Evolutionary conservation across 352 stramenopile species (phyloP).

Genomic region (Pythium plurisporium): DNA sequence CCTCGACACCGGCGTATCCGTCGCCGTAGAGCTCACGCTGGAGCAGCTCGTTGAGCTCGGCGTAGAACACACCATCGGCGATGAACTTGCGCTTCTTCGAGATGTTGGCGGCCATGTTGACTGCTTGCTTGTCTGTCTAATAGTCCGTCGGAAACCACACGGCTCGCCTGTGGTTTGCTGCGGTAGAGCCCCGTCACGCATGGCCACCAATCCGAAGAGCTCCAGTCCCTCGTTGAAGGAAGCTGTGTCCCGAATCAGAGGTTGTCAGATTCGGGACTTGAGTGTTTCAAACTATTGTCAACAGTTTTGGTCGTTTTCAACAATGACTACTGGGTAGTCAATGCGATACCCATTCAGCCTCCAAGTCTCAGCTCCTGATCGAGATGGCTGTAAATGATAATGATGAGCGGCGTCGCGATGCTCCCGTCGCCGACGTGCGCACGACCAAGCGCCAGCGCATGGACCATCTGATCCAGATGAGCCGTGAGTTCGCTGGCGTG

Average conservation of each 20-base stretch:
- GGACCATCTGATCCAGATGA: conserved; percentile 47
- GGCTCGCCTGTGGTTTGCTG: neutral
- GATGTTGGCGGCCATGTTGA: conserved; percentile 89
- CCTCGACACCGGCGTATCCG: conserved; percentile 98
- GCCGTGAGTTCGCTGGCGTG: conserved; percentile 30
- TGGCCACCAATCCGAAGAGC: conserved; percentile 3
- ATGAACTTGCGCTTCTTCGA: conserved; percentile 99
- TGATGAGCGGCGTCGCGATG: neutral
- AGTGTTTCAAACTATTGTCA: too few relatives aligned
- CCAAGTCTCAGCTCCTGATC: neutral
- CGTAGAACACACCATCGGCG: conserved; percentile 99
- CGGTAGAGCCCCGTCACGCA: neutral
- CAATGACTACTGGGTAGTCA: conserved; percentile 14
- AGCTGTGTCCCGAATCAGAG: neutral
- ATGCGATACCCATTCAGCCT: neutral
- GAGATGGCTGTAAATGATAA: conserved; percentile 8
- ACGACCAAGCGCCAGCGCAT: conserved; percentile 51
- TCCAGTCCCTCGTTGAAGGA: neutral
- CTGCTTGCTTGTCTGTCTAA: conserved; percentile 28
- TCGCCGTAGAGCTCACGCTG: conserved; percentile 97
- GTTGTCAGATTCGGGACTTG: neutral
- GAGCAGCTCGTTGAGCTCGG: conserved; percentile 99
- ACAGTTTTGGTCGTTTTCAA: conserved; percentile 8
- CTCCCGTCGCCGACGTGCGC: neutral
- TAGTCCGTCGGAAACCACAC: neutral